Base-by-base conservation (phyloP, 495 filamentous ascomycete genomes). In the Thermochaetoides thermophila region DNA sequence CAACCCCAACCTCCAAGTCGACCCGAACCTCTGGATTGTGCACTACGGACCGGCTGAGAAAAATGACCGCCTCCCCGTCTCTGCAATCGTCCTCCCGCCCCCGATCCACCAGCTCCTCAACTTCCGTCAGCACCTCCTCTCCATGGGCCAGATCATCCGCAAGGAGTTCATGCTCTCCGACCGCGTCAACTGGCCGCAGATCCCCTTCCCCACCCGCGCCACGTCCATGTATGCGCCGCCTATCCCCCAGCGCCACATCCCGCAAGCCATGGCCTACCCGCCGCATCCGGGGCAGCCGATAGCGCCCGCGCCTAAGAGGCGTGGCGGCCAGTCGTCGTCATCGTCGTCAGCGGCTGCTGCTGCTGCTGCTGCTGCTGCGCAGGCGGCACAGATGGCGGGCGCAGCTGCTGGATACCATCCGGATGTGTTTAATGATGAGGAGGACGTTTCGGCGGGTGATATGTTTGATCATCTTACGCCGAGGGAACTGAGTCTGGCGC, bases 131-230 rank as follows among this genome's bases (percentile, higher is more conserved):
- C 76, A 74, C 43, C 62, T 95, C 6, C 77, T 89, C 44, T 64
- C 61, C 21, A 73, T 79, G 41, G 87, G 89, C 17, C 81, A 83
- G 46, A 72, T 95, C 20, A 68, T 74, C 26, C 78, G 81, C 37
- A 94, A 92, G 45, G 85, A 94, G 43, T 97, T 97, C 49, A 85
- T 94, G 70, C 69, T 97, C 15, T 71, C 76, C 25, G 89, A 97
- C 54, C 71, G 82, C 5, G 64, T 68, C 30, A 89, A 79, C 53
- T 97, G 87, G 87, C 87, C 89, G 5, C 69, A 73, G 10, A 79
- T 96, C 34, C 70, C 72, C 25, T 71, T 84, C 34, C 82, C 84
- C 0, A 47, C 45, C 2, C 52, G 53, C 4, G 53, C 59, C 18
- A 66, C 68, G 43, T 49, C 56, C 17, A 55, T 62, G 42, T 66